Base-by-base conservation (phyloP, 2,329 filamentous ascomycete species). In the Cercospora beticola region DNA sequence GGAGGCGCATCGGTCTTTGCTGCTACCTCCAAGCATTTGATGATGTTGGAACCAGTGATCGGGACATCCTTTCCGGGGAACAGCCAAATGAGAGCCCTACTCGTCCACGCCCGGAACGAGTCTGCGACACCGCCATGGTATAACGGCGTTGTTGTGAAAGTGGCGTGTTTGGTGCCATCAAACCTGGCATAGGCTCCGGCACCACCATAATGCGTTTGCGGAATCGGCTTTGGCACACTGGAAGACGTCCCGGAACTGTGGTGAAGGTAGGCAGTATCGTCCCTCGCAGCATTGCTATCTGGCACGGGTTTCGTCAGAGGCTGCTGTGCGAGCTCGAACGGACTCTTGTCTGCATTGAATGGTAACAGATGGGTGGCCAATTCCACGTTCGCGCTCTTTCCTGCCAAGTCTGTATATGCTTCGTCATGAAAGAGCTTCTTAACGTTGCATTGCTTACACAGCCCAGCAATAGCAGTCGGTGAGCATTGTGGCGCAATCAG, bases 51-150 rank as follows among this genome's bases (percentile, higher is more conserved):
- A 3, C 83, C 82, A 0, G 88, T 90, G 16, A 90, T 85, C 0
- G 88, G 87, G 0, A 83, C 77, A 5, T 81, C 78, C 2, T 84
- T 84, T 21, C 86, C 84, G 0, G 88, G 87, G 70, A 90, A 90
- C 9, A 90, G 80, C 86, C 87, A 90, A 2, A 90, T 86, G 72
- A 86, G 76, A 0, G 86, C 84, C 18, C 82, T 83, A 66, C 86
- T 87, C 1, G 86, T 85, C 88, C 88, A 90, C 0, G 87, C 83
- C 61, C 88, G 80, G 57, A 90, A 85, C 21, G 86, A 82, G 74
- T 90, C 89, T 0, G 88, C 86, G 8, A 89, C 82, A 0, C 88
- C 89, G 1, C 88, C 89, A 71, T 90, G 88, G 70, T 89, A 90
- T 0, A 90, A 80, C 0, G 89, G 88, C 2, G 88, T 90, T 0